Evolutionary conservation across 306 rosid species (phyloP).

Genomic region (Dalbergia oliveri): DNA sequence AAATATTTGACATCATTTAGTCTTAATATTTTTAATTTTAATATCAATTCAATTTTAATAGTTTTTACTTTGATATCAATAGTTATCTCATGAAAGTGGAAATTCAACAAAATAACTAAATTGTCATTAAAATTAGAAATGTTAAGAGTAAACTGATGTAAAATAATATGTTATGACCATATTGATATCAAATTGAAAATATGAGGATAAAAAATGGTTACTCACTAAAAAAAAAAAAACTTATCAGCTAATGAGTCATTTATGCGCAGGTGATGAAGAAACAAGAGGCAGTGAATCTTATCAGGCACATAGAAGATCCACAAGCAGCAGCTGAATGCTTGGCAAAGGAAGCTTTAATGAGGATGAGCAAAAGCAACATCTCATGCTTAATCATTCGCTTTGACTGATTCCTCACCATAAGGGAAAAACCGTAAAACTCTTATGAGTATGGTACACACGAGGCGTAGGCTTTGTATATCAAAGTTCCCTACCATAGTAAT

Average conservation of each 20-base stretch:
- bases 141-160: too few relatives aligned
- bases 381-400: constrained; percentile 88
- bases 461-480: constrained; percentile 6
- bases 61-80: too few relatives aligned
- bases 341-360: constrained; percentile 79
- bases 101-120: too few relatives aligned
- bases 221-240: not conserved
- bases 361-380: constrained; percentile 76
- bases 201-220: too few relatives aligned
- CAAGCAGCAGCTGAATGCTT: constrained; percentile 82
- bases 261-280: constrained; percentile 73
- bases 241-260: constrained; percentile 6
- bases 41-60: too few relatives aligned
- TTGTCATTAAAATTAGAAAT: too few relatives aligned
- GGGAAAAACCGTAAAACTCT: not conserved
- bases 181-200: too few relatives aligned
- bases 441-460: not conserved
- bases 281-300: constrained; percentile 91
- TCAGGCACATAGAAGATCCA: constrained; percentile 79
- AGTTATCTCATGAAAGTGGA: too few relatives aligned
- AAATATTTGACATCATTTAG: too few relatives aligned
- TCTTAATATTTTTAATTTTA: too few relatives aligned
- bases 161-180: too few relatives aligned
- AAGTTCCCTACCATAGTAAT: not conserved
- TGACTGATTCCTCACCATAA: constrained; percentile 50